Evolutionary conservation across 352 stramenopile genomes (phyloP).

Genomic region (Globisporangium polare): DNA sequence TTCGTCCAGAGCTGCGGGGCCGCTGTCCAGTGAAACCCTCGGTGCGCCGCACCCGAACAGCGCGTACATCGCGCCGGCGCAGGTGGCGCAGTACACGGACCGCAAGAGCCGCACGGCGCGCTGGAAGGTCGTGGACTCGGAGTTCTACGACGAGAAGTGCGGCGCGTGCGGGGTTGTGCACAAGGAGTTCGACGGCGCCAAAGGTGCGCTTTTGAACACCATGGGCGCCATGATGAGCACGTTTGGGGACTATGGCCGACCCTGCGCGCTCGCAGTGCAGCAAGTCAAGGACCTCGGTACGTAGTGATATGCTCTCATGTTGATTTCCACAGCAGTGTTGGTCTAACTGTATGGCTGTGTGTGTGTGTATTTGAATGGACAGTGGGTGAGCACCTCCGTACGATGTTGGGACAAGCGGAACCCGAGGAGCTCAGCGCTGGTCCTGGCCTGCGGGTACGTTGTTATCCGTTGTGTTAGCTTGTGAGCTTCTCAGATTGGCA

Average conservation of each 20-base stretch:
- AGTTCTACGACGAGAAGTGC: constrained; percentile 67
- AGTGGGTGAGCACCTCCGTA: constrained; percentile 59
- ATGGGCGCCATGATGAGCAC: constrained; percentile 84
- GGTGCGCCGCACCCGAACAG: constrained; percentile 45
- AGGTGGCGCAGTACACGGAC: constrained; percentile 51
- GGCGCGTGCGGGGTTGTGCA: constrained; percentile 51
- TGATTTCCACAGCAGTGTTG: neutral
- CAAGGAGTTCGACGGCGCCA: constrained; percentile 33
- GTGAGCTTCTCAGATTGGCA: constrained; percentile 1
- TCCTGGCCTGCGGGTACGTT: constrained; percentile 45
- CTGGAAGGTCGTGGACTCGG: constrained; percentile 67
- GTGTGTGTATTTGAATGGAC: neutral
- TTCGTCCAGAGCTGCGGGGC: neutral
- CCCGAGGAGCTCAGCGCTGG: constrained; percentile 37
- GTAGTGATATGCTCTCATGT: neutral
- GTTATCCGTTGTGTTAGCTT: neutral
- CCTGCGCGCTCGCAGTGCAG: constrained; percentile 56
- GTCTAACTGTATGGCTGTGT: constrained; percentile 4
- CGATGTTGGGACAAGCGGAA: constrained; percentile 32
- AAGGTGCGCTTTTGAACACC: constrained; percentile 45
- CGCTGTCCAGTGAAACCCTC: neutral
- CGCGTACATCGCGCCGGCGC: constrained; percentile 48
- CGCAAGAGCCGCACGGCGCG: constrained; percentile 40
- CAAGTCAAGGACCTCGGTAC: constrained; percentile 50
- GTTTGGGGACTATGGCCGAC: constrained; percentile 61